Percentiles rank a stretch among this genome's conserved stretches.
phyloP scores from a whole-genome alignment of 805 yeast genomes.

The Ogataea siamensis region DNA sequence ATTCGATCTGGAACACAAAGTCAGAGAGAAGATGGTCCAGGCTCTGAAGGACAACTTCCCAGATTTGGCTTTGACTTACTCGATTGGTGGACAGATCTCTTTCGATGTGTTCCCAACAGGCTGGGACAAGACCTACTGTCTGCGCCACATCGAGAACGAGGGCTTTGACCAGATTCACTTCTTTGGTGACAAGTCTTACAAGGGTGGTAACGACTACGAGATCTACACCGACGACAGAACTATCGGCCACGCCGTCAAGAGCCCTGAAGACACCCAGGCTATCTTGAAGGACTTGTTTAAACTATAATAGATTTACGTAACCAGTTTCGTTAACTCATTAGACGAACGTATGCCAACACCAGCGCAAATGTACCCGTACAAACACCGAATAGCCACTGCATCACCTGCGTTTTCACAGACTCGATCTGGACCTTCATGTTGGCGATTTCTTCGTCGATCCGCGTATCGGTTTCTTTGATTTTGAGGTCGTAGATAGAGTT shows the following conservation, averaged over 20 bases:
- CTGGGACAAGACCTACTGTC: constrained; percentile 99
- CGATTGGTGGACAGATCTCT: constrained; percentile 99
- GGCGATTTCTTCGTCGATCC: constrained; percentile 92
- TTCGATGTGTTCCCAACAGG: constrained; percentile 99
- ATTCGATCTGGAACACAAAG: constrained; percentile 73
- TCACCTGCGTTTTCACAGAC: constrained; percentile 90
- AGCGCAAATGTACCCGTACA: constrained; percentile 97
- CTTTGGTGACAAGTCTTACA: constrained; percentile 96
- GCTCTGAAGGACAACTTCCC: constrained; percentile 83
- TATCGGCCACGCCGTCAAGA: constrained; percentile 88
- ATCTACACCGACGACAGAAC: constrained; percentile 91
- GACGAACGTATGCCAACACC: constrained; percentile 85
- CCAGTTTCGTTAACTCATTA: constrained; percentile 34
- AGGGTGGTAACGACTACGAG: constrained; percentile 99
- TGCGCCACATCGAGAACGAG: constrained; percentile 86
- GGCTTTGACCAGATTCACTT: constrained; percentile 88
- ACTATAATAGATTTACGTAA: constrained; percentile 32
- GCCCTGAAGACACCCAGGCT: constrained; percentile 85
- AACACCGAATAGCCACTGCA: constrained; percentile 98
- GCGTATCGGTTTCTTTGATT: constrained; percentile 90
- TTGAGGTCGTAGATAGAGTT: constrained; percentile 88
- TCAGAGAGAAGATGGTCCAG: constrained; percentile 81
- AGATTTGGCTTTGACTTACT: constrained; percentile 84
- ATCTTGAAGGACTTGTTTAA: constrained; percentile 82
- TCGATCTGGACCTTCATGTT: constrained; percentile 95